Evolutionary conservation across 2,329 filamentous ascomycete species (phyloP).

Genomic region (Fusarium sacchari): DNA sequence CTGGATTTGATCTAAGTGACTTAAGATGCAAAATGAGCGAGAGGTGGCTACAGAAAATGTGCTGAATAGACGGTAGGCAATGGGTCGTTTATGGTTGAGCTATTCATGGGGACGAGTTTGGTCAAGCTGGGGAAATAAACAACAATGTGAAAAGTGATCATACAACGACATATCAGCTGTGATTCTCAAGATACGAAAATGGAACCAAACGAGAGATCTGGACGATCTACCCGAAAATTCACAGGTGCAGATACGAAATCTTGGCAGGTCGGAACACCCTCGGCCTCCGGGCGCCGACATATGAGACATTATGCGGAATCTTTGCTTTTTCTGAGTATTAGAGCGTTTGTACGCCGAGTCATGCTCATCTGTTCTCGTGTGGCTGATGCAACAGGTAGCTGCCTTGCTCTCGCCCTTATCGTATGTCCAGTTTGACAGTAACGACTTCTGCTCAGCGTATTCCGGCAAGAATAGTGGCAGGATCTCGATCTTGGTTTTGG

Average conservation of each 20-base stretch:
- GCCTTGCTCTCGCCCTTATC: fast-evolving
- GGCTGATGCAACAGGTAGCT: neutral
- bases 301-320: too few relatives aligned
- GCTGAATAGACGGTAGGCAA: too few relatives aligned
- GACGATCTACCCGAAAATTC: neutral
- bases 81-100: neutral
- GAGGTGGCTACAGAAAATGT: too few relatives aligned
- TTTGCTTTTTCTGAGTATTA: neutral
- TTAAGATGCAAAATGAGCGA: neutral
- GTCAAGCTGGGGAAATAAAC: neutral
- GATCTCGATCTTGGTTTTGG: neutral
- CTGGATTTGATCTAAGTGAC: too few relatives aligned
- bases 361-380: neutral
- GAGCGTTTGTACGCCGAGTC: neutral
- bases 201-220: fast-evolving
- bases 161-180: neutral
- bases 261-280: neutral
- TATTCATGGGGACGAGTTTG: fast-evolving
- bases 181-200: neutral
- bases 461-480: neutral
- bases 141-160: neutral
- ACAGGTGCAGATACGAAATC: neutral
- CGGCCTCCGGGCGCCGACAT: neutral
- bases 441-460: neutral
- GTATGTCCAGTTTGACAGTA: neutral